Base-by-base conservation (phyloP, 306 rosid genomes). In the Astragalus glycyphyllos region DNA sequence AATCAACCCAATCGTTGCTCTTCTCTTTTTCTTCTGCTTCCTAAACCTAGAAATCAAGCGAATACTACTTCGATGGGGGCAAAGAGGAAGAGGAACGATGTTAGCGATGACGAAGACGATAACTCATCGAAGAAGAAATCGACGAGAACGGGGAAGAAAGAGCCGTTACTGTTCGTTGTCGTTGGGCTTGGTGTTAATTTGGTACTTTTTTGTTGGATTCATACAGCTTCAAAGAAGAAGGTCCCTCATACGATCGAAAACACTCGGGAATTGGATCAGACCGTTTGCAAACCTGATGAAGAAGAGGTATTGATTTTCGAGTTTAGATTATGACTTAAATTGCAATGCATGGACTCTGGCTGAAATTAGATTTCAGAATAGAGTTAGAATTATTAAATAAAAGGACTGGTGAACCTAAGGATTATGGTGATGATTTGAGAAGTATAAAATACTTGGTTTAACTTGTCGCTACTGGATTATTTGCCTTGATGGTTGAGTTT, bases 241-340 rank as follows among this genome's bases (percentile, higher is more conserved):
- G 74, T 82, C 7, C 99, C 97, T 17, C 85, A 83, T 38, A 95
- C 97, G 15, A 91, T 95, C 20, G 99, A 95, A 86, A 95, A 87
- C 75, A 86, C 96, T 11, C 84, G 99, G 84, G 99, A 95, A 71
- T 12, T 63, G 0, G 97, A 95, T 47, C 96, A 91, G 82, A 91
- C 97, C 3, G 79, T 95, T 70, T 95, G 99, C 79, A 83, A 63
- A 78, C 92, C 96, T 1, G 90, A 89, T 38, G 99, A 87, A 3
- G 96, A 91, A 65, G 99, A 95, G 97, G 99, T 95, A 51, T 38
- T 51, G 17, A 29, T 34, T 13, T 60, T 66, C 13, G 3, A 47
- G 23, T 1, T 57, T 44, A 16, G 20, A 45, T 40, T 71, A 6
- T 58, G 23, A 17, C 49, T 5, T 34, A 20, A 46, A 4, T 65